Evolutionary conservation across 108 stramenopile genomes (phyloP), one percentile per base, ranked within the genome.

Genomic region (Stephanodiscus triporus): DNA sequence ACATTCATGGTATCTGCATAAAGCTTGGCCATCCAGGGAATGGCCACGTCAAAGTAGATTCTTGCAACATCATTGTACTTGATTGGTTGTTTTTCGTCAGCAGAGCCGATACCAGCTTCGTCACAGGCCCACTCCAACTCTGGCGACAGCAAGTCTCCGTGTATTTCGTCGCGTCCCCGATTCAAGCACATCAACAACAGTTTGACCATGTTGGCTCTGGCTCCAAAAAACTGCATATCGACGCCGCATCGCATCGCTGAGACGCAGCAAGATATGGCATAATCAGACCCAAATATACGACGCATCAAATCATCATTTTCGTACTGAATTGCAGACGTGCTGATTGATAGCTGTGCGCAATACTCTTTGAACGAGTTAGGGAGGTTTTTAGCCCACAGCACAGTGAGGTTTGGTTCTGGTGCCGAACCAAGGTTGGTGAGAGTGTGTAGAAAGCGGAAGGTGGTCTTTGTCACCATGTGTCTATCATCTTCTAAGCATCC

Each of bases 171-270:
- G 50, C 73, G 59, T 22, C 88, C 88, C 37, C 76, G 83, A 75
- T 89, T 89, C 51, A 89, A 43, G 66, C 73, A 79, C 86, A 87
- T 85, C 19, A 89, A 62, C 6, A 89, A 66, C 17, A 89, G 76
- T 51, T 89, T 89, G 27, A 77, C 86, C 56, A 89, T 70, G 61
- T 89, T 89, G 0, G 83, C 76, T 11, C 88, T 56, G 3, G 88
- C 86, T 11, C 88, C 88, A 74, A 89, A 89, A 49, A 87, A 89
- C 66, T 89, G 88, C 85, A 86, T 89, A 53, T 89, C 86, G 4
- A 75, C 77, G 0, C 88, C 88, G 32, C 70, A 51, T 40, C 86
- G 66, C 88, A 89, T 89, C 11, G 85, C 88, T 13, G 85, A 86
- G 0, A 89, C 88, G 50, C 88, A 89, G 73, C 88, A 89, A 10